phyloP scores from a whole-genome alignment of 225 moss, liverwort and hornwort species.

The Antitrichia curtipendula region DNA sequence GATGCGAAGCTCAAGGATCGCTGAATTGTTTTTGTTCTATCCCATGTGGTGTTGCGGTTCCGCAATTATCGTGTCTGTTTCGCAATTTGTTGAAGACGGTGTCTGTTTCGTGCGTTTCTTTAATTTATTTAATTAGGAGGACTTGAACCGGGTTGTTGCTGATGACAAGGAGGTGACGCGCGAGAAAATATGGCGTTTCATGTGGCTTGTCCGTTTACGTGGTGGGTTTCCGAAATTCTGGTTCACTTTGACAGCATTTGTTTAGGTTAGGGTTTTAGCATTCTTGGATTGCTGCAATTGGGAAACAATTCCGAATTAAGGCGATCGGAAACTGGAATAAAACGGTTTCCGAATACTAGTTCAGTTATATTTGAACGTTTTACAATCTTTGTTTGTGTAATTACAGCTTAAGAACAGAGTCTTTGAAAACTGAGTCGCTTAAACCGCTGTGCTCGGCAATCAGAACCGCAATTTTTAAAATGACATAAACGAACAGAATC shows the following conservation, averaged over 20 bases:
- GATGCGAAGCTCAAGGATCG: background rate
- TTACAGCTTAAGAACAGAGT: background rate
- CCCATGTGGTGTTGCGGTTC: background rate
- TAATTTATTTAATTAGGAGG: background rate
- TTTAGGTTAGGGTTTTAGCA: background rate
- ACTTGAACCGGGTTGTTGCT: background rate
- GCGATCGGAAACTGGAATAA: background rate
- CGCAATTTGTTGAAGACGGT: background rate
- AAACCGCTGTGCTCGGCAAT: background rate
- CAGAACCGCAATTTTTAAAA: background rate
- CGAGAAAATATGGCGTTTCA: conserved; percentile 62
- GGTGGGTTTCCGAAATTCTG: conserved; percentile 15
- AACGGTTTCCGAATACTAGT: background rate
- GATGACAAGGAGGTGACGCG: conserved; percentile 2
- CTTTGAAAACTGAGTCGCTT: background rate
- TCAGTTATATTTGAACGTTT: background rate
- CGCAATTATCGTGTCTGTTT: background rate
- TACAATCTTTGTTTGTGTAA: background rate
- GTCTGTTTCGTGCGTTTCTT: background rate
- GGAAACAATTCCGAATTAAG: background rate
- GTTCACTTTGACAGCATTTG: background rate
- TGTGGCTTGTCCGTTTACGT: conserved; percentile 76
- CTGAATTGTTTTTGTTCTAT: background rate
- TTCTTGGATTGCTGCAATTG: background rate
- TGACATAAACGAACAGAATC: background rate